Percentiles rank a stretch among this genome's conserved stretches.
phyloP scores from a whole-genome alignment of 1,139 yeast genomes.

The Saccharomyces uvarum region DNA sequence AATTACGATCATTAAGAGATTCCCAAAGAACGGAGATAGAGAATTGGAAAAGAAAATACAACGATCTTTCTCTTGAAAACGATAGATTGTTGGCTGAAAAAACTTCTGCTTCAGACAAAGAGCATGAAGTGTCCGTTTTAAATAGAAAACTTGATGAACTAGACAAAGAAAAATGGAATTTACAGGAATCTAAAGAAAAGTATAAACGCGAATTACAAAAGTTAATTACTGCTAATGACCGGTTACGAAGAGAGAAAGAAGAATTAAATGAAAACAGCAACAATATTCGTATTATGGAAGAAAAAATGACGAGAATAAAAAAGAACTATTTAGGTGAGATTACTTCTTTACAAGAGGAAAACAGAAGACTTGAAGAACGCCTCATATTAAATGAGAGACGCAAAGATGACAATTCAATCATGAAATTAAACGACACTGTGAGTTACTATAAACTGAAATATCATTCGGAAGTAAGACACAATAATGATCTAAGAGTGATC shows the following conservation, averaged over 20 bases:
- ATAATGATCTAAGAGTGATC: constrained; percentile 28
- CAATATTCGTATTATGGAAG: constrained; percentile 8
- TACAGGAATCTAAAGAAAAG: constrained; percentile 19
- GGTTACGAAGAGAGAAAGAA: constrained; percentile 17
- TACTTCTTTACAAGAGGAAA: constrained; percentile 22
- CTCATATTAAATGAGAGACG: constrained; percentile 3
- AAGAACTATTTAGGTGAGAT: constrained; percentile 21
- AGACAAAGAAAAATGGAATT: constrained; percentile 10
- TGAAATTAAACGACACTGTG: not conserved
- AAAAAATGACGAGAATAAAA: constrained; percentile 24
- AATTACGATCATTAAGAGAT: constrained; percentile 1
- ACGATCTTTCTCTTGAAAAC: not conserved
- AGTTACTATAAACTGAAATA: constrained; percentile 27
- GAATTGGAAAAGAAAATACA: constrained; percentile 4
- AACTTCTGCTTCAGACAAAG: not conserved
- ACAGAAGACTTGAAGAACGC: constrained; percentile 18
- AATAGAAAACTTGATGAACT: constrained; percentile 8
- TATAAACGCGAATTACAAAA: constrained; percentile 20
- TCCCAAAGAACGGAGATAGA: constrained; percentile 3
- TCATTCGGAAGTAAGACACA: constrained; percentile 27
- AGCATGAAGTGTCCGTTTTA: constrained; percentile 6
- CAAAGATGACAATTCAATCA: constrained; percentile 5
- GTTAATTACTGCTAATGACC: constrained; percentile 16
- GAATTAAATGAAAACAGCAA: constrained; percentile 3
- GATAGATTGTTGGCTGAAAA: not conserved